These are phyloP conservation scores for Bipolaris bicolor DNA, from an alignment of 2,329 filamentous ascomycete genomes.

Conservation along the genomic window DNA sequence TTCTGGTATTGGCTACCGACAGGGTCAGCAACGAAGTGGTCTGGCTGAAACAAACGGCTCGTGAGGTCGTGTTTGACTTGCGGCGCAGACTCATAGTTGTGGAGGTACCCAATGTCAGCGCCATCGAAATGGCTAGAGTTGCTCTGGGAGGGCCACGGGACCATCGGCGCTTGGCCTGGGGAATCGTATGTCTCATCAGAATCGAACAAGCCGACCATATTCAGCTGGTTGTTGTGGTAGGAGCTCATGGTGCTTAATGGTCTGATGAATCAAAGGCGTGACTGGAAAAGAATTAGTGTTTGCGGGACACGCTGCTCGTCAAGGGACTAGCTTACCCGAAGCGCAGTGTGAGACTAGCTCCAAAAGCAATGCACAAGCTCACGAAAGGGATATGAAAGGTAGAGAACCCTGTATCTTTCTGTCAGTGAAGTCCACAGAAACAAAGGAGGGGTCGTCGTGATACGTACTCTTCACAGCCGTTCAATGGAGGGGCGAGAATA, in stretches of 20 bases:
- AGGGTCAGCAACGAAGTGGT: background rate
- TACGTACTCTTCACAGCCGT: constrained; percentile 8
- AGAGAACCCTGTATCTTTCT: background rate
- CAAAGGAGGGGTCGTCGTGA: background rate
- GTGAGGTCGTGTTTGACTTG: background rate
- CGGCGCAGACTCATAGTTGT: background rate
- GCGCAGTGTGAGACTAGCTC: background rate
- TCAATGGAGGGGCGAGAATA: background rate
- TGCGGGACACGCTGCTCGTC: background rate
- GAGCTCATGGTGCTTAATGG: constrained; percentile 11
- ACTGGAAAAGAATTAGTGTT: background rate
- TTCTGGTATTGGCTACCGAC: background rate
- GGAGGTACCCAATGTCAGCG: background rate
- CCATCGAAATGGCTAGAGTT: background rate
- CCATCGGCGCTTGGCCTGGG: background rate
- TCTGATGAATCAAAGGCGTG: background rate
- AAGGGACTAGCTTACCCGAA: background rate
- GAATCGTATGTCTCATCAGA: background rate
- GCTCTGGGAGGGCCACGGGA: background rate
- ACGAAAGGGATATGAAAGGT: background rate
- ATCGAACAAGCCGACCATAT: constrained; percentile 15
- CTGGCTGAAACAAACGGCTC: background rate
- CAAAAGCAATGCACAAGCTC: background rate
- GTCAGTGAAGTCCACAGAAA: constrained; percentile 3
- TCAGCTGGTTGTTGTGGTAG: constrained; percentile 23